Base-by-base conservation (phyloP, 2,329 filamentous ascomycete species). In the Keithomyces neogunnii region DNA sequence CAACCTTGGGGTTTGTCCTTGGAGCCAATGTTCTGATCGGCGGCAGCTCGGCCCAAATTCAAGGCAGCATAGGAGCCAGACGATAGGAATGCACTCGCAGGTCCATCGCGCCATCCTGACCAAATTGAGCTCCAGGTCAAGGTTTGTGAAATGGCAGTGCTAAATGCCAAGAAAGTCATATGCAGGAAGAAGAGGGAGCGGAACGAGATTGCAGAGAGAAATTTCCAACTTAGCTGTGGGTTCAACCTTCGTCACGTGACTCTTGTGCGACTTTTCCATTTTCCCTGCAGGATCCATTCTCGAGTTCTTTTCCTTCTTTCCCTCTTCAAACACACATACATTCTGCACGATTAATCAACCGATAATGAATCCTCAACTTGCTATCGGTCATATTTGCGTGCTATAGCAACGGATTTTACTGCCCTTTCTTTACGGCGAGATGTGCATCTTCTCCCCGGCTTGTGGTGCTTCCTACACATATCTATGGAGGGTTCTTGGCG, bases 321-420 rank as follows among this genome's bases (percentile, higher is more conserved):
- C 63, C 63, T 62, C 45, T 55, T 50, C 65, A 77, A 68, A 79
- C 75, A 77, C 69, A 79, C 75, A 69, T 56, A 62, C 66, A 65
- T 67, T 60, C 57, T 51, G 77, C 78, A 80, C 75, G 70, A 78
- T 73, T 74, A 81, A 81, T 81, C 78, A 81, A 81, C 76, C 76
- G 74, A 69, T 69, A 62, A 68, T 63, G 66, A 77, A 60, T 71
- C 66, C 52, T 64, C 69, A 66, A 79, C 73, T 77, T 69, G 63
- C 66, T 71, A 62, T 71, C 72, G 77, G 77, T 81, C 78, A 81
- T 77, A 80, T 78, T 77, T 77, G 67, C 68, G 74, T 80, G 78
- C 77, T 62, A 81, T 76, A 81, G 53, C 54, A 71, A 77, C 56
- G 62, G 65, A 62, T 53, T 60, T 53, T 56, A 53, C 55, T 58